Base-by-base conservation (phyloP, 345 rosid genomes). In the Lepidium sativum region DNA sequence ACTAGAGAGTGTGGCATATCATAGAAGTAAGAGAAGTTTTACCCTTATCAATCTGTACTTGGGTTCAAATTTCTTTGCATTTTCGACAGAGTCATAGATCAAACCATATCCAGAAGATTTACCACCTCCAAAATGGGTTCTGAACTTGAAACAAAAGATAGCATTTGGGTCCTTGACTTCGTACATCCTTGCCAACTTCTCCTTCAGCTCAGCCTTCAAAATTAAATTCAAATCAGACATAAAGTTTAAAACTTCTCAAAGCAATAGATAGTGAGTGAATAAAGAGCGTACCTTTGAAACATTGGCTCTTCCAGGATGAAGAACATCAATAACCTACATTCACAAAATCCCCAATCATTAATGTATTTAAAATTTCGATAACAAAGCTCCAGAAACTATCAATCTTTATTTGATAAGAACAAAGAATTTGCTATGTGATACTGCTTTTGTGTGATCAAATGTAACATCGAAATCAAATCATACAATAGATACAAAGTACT, bases 1-100 rank as follows among this genome's bases (percentile, higher is more conserved):
- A 20, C 9, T 41, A 27, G 14, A 5, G n/a, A 35, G 2, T 9
- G 10, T 21, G 3, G 6, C 13, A n/a, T 14, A 13, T 14, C 1
- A 6, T 9, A 33, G 3, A 55, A 9, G 13, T 15, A 6, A 11
- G 29, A 66, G 50, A 0, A 34, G 34, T 70, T 79, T 70, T 81
- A 92, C 98, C 98, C 97, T 87, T 78, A 92, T 86, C 7, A 92
- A 92, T 63, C 98, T 79, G 85, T 89, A 90, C 75, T 92, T 92
- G 6, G 98, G 98, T 71, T 92, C 97, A 4, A 72, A 92, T 70
- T 89, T 92, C 87, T 92, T 92, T 0, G 98, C 98, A 60, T 70
- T 86, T 60, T 90, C 97, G 12, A 89, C 90, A 9, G 86, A 76
- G 43, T 92, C 98, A 17, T 92, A 92, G 32, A 92, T 92, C 80